Evolutionary conservation across 179 eudicot species (phyloP), one percentile per base, ranked within the genome.

Genomic region (Camellia oleifera): DNA sequence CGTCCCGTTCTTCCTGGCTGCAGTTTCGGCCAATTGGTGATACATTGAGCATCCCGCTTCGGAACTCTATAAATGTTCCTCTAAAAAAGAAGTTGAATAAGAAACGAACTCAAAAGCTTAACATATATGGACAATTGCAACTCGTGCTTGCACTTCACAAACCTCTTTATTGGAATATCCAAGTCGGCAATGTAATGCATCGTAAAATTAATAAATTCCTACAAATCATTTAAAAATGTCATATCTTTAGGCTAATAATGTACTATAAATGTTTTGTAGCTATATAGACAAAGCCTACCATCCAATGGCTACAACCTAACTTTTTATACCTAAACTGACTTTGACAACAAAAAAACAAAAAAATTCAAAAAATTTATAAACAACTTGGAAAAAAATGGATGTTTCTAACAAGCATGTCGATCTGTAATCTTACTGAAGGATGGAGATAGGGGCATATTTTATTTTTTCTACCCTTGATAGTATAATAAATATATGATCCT

Each of bases 81-180:
- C 99, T 93, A 80, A 54, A 74, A 40, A 32, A 32, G 40, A 71
- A 62, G 53, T 69, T 17, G 46, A 76, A 70, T 0, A 74, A 84
- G 80, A 78, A 40, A 68, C 50, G 10, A 66, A 15, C 62, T 84
- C 54, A 76, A 75, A 79, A 18, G 10, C 57, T 61, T 12, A 26
- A 14, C 44, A 75, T 2, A 77, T 42, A 67, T 14, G 44, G 63
- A 26, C 14, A 77, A 2, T 58, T 7, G 65, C 60, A 65, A 70
- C 61, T 23, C 45, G 74, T 58, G 60, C 72, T 60, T 48, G 75
- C 81, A 77, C 62, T 69, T 32, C 23, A 68, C 74, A 79, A 81
- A 92, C 97, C 99, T 88, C 83, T 95, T 95, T 15, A 95, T 94
- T 62, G 99, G 98, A 78, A 95, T 95, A 83, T 95, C 99, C 85